Conservation (phyloP, 257 asterid genomes). For the Catharanthus roseus region DNA sequence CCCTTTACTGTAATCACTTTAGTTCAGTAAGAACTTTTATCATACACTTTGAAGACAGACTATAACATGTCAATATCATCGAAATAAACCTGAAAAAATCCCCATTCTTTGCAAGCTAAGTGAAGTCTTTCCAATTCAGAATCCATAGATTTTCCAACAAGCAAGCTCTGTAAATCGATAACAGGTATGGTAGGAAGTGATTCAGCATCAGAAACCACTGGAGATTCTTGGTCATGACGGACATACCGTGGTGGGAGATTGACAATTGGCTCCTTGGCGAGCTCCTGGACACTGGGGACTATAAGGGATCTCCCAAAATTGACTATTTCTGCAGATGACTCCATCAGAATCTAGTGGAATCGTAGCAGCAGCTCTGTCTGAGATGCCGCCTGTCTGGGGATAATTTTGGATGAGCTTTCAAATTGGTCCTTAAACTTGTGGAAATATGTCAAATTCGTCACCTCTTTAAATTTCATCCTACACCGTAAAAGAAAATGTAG, state of each 20-base stretch:
- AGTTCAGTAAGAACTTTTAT: neutral
- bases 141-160: constrained; percentile 18
- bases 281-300: constrained; percentile 55
- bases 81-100: constrained; percentile 50
- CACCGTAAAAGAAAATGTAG: too few species aligned
- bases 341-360: constrained; percentile 6
- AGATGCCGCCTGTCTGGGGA: neutral
- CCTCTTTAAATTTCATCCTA: too few species aligned
- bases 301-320: constrained; percentile 40
- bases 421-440: too few species aligned
- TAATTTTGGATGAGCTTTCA: too few species aligned
- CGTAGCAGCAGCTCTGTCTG: neutral
- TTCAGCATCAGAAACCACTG: neutral
- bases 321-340: constrained; percentile 6
- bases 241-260: constrained; percentile 35
- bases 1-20: too few species aligned
- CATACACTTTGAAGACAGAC: neutral
- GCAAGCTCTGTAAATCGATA: constrained; percentile 31
- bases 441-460: too few species aligned
- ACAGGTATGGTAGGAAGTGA: constrained; percentile 21
- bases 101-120: constrained; percentile 55
- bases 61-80: neutral
- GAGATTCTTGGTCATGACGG: constrained; percentile 24
- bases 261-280: constrained; percentile 24
- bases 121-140: constrained; percentile 41